A percentile compares a stretch with the other conserved stretches of the same genome.
Evolutionary conservation across 2,329 filamentous ascomycete genomes (phyloP).

Genomic region (Monosporascus sp.): DNA sequence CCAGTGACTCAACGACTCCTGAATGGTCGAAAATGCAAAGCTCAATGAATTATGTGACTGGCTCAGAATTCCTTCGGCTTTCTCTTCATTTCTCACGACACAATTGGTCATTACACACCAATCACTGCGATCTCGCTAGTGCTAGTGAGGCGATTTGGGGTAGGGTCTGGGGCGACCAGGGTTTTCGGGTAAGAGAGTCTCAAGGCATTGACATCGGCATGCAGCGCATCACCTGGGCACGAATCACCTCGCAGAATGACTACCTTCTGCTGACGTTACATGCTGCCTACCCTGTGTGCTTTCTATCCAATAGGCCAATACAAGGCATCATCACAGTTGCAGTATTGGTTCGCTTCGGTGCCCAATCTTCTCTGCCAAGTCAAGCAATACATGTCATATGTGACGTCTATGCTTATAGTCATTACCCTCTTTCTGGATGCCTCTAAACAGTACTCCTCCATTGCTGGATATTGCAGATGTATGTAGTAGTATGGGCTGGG

Average conservation of each 20-base stretch:
- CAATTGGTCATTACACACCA: conserved; percentile 10
- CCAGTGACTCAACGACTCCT: neutral
- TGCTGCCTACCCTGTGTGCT: neutral
- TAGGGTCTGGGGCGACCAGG: neutral
- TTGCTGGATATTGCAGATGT: too few relatives aligned
- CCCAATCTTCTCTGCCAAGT: neutral
- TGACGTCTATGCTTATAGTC: neutral
- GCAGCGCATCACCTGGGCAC: conserved; percentile 3
- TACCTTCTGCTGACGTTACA: neutral
- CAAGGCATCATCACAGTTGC: neutral
- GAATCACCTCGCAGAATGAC: conserved; percentile 8
- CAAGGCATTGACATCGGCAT: neutral
- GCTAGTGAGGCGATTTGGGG: neutral
- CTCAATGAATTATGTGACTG: conserved; percentile 18
- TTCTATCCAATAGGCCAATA: neutral
- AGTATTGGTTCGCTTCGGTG: neutral
- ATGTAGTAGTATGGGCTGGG: neutral
- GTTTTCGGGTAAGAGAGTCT: neutral
- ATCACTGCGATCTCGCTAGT: neutral
- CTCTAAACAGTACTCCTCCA: too few relatives aligned
- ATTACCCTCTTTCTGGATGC: too few relatives aligned
- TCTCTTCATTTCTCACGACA: conserved; percentile 8
- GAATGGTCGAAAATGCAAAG: conserved; percentile 16
- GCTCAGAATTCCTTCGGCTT: conserved; percentile 12
- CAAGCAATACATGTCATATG: neutral